Evolutionary conservation across 2,329 filamentous ascomycete species (phyloP), one percentile per base, ranked within the genome.

Genomic region (Zasmidium cellare): DNA sequence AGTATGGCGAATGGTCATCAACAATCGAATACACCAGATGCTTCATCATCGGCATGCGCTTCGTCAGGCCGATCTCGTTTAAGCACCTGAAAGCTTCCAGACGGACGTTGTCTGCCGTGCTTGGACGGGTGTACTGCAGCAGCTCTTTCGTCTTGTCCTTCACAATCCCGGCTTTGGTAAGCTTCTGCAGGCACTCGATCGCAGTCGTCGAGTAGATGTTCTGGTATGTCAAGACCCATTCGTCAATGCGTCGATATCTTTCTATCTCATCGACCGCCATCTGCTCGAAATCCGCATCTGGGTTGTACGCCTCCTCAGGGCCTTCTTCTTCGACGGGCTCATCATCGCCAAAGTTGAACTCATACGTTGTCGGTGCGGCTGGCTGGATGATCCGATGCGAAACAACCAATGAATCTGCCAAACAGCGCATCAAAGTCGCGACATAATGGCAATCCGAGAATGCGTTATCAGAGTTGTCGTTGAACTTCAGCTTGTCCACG

Each of bases 381-480:
- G 55, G 14, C 16, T 64, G 64, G 50, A 67, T 53, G 25, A 60
- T 57, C 2, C 68, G 55, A 68, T 72, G 59, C 60, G 66, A 70
- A 35, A 69, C 67, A 1, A 82, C 75, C 55, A 87, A 73, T 9
- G 82, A 80, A 60, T 84, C 78, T 5, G 83, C 80, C 3, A 89
- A 73, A 41, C 84, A 84, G 38, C 74, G 77, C 78, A 99, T 89
- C 22, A 99, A 80, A 20, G 83, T 89, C 7, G 91, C 87, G 54
- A 99, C 85, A 71, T 97, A 99, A 68, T 90, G 87, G 61, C 92
- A 88, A 69, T 99, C 96, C 3, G 92, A 96, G 70, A 86, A 96
- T 51, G 79, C 79, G 67, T 99, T 99, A 59, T 90, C 88, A 2
- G 89, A 87, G 71, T 99, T 99, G 75, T 99, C 92, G 71, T 99